Evolutionary conservation across 331 rosid genomes (phyloP), one percentile per base, ranked within the genome.

Genomic region (Pyrus hybrid): DNA sequence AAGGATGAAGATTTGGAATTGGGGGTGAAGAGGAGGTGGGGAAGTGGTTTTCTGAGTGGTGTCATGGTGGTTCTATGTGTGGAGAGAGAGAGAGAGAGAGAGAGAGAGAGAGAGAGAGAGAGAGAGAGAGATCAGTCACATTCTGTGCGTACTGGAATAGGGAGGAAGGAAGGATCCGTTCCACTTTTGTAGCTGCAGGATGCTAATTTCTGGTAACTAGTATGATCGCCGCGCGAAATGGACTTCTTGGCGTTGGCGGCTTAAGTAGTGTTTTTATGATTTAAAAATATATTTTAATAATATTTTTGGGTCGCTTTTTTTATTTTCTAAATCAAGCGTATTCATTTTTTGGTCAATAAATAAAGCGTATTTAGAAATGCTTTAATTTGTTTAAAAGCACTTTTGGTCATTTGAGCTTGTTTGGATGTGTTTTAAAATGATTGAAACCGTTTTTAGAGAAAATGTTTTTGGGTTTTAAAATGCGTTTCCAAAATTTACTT

Each of bases 371-470:
- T 3, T 1, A 41, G 13, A 41, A 41, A 41, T 41, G 1, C 45
- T 41, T 41, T 37, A 37, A 37, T 37, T 37, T 37, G 45, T 37
- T 10, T 41, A 41, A 10, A 10, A 41, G 5, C 4, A 41, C 0
- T 10, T 41, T 41, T 10, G 13, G 4, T 3, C 1, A 41, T 41
- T 10, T 41, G 0, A 10, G 47, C 1, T 3, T 41, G 14, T 41
- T 41, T 41, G 47, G 14, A 11, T 41, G 5, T 41, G 5, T 41
- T 41, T 41, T 41, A 41, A 41, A 41, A 41, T 41, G 13, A 41
- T 0, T 41, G 5, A 3, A 41, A 41, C 0, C 0, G 0, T 41
- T 41, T 41, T 41, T 10, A 11, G 5, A 3, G 0, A 41, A 41
- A 41, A 41, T 41, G 1, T 41, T 41, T 41, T 3, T 41, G 2